Evolutionary conservation across 1,139 yeast genomes (phyloP).

Genomic region (Magnusiomyces magnusii): DNA sequence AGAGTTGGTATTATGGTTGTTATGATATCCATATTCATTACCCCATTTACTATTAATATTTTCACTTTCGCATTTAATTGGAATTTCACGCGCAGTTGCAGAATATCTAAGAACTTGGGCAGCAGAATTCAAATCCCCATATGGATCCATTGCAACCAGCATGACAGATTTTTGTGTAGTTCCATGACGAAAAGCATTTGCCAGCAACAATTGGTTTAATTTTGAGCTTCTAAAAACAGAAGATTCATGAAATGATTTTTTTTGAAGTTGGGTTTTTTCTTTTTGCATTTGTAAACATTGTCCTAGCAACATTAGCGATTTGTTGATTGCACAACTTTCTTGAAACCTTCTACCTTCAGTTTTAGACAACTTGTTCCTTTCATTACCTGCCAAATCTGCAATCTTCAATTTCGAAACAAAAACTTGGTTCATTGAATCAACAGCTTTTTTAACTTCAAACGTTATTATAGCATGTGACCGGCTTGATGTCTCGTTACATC

Average conservation of each 20-base stretch:
- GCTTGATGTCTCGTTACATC: conserved; percentile 30
- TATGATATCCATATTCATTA: neutral
- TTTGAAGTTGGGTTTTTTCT: conserved; percentile 24
- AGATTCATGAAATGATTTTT: conserved; percentile 11
- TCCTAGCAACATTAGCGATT: conserved; percentile 42
- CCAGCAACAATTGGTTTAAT: conserved; percentile 41
- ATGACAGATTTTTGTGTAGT: conserved; percentile 29
- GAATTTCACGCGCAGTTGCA: conserved; percentile 32
- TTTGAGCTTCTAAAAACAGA: conserved; percentile 41
- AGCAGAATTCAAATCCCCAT: conserved; percentile 52
- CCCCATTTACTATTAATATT: neutral
- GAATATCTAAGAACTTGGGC: conserved; percentile 41
- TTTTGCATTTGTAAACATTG: conserved; percentile 39
- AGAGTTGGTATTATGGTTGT: neutral
- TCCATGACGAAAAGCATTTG: conserved; percentile 37
- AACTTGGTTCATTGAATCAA: neutral
- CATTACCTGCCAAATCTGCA: conserved; percentile 47
- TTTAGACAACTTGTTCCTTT: conserved; percentile 40
- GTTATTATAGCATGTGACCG: conserved; percentile 38
- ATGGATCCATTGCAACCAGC: conserved; percentile 58
- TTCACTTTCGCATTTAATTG: neutral
- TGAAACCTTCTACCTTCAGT: conserved; percentile 38
- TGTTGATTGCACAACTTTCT: conserved; percentile 43
- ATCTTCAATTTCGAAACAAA: conserved; percentile 31
- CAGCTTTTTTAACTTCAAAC: conserved; percentile 29